A percentile compares a stretch with the other conserved stretches of the same genome.
phyloP scores from a whole-genome alignment of 805 yeast genomes.

The Kazachstania africana region DNA sequence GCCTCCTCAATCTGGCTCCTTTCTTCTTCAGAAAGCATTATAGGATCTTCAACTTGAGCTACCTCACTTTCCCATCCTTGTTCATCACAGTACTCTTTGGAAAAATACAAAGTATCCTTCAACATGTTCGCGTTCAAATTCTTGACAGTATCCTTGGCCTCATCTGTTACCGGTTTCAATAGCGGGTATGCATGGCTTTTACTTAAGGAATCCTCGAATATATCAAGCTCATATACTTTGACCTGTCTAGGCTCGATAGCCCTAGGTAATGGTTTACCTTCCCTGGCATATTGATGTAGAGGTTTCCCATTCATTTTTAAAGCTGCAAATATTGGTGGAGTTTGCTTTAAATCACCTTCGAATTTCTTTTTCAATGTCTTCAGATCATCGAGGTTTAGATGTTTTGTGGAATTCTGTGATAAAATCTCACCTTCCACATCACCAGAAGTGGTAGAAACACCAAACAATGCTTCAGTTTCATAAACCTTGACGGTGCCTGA shows the following conservation, averaged over 20 bases:
- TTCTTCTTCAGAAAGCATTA: slow-evolving; percentile 29
- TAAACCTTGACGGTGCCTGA: slow-evolving; percentile 69
- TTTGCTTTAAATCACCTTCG: slow-evolving; percentile 71
- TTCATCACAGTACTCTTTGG: slow-evolving; percentile 40
- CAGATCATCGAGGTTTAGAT: slow-evolving; percentile 44
- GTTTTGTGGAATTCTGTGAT: slow-evolving; percentile 42
- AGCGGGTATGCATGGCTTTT: slow-evolving; percentile 45
- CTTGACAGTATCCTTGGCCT: slow-evolving; percentile 16
- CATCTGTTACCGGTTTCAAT: slow-evolving; percentile 26
- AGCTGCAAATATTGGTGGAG: slow-evolving; percentile 94
- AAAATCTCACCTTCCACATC: slow-evolving; percentile 82
- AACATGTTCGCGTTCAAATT: slow-evolving; percentile 41
- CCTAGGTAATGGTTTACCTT: slow-evolving; percentile 73
- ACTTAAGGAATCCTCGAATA: slow-evolving; percentile 39
- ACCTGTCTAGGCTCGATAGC: slow-evolving; percentile 72
- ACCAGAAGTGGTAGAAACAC: slow-evolving; percentile 87
- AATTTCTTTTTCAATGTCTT: slow-evolving; percentile 46
- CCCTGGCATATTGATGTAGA: slow-evolving; percentile 85
- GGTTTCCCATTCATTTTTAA: slow-evolving; percentile 91
- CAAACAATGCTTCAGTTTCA: slow-evolving; percentile 75
- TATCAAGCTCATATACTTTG: slow-evolving; percentile 40
- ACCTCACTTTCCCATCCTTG: slow-evolving; percentile 32
- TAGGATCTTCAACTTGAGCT: slow-evolving; percentile 30
- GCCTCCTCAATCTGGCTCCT: slow-evolving; percentile 13
- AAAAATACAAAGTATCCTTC: slow-evolving; percentile 50